Percentiles rank a stretch among this genome's conserved stretches.
Evolutionary conservation across 2,329 filamentous ascomycete genomes (phyloP).

Genomic region (Thielaviopsis ethacetica): DNA sequence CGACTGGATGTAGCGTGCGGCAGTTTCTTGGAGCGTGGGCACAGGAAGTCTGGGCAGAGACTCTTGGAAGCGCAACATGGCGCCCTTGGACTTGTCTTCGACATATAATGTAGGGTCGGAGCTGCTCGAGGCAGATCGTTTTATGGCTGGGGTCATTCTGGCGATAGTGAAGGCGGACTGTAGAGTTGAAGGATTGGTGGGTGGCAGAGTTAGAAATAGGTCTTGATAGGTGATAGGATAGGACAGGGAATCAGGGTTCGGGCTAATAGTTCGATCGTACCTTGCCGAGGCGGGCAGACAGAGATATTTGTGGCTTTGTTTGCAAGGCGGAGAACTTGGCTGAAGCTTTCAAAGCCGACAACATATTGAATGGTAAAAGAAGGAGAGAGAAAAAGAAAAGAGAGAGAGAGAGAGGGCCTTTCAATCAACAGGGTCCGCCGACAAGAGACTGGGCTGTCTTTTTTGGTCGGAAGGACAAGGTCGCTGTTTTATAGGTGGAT

Average conservation of each 20-base stretch:
- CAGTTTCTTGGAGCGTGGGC: constrained; percentile 68
- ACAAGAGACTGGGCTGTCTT: not conserved
- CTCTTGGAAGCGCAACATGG: constrained; percentile 72
- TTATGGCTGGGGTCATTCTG: constrained; percentile 12
- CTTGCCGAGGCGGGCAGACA: not conserved
- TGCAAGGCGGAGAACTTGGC: constrained; percentile 1
- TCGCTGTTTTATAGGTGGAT: too few species aligned
- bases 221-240: not conserved
- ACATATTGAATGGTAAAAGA: constrained; percentile 6
- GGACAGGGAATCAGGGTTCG: too few species aligned
- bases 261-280: not conserved
- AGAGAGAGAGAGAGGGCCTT: not conserved
- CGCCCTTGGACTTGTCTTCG: constrained; percentile 63
- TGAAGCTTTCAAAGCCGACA: constrained; percentile 5
- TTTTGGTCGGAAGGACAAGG: too few species aligned
- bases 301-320: not conserved
- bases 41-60: constrained; percentile 69
- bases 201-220: not conserved
- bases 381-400: not conserved
- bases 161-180: not conserved
- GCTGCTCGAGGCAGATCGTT: constrained; percentile 11
- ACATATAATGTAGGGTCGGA: constrained; percentile 44
- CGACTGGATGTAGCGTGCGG: constrained; percentile 63
- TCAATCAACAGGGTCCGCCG: not conserved
- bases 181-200: not conserved